These are phyloP conservation scores for Eremomyces bilateralis DNA, from an alignment of 495 filamentous ascomycete species.

Conservation along the genomic window DNA sequence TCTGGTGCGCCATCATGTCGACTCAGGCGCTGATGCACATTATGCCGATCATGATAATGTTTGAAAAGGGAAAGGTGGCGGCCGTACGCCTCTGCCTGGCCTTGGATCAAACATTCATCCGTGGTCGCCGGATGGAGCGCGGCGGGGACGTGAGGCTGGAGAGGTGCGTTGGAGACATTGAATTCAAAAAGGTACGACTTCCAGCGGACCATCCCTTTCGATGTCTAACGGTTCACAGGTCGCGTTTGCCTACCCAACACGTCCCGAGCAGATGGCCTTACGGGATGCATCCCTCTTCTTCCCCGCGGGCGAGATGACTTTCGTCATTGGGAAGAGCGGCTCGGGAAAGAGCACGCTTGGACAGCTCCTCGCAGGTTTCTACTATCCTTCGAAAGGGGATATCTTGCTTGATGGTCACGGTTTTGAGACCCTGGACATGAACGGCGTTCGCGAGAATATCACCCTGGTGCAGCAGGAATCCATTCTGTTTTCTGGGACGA, in stretches of 20 bases:
- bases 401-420: constrained; percentile 47
- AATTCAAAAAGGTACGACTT: constrained; percentile 28
- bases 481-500: constrained; percentile 63
- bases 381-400: constrained; percentile 39
- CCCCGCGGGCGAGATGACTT: constrained; percentile 48
- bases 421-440: constrained; percentile 36
- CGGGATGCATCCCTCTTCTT: constrained; percentile 42
- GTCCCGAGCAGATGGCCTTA: constrained; percentile 39
- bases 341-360: constrained; percentile 85
- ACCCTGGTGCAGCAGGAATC: constrained; percentile 70
- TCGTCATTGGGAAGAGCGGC: constrained; percentile 69
- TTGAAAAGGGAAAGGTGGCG: constrained; percentile 66
- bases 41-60: constrained; percentile 47
- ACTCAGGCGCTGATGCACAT: constrained; percentile 51
- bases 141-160: constrained; percentile 15
- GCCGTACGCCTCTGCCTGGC: constrained; percentile 38
- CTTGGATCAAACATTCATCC: too few species aligned
- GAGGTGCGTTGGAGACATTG: constrained; percentile 1
- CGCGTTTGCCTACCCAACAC: constrained; percentile 66
- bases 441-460: constrained; percentile 61
- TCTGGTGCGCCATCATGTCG: constrained; percentile 59
- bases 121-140: constrained; percentile 15
- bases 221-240: constrained; percentile 26
- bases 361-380: constrained; percentile 59
- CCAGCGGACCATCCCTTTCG: not conserved